Conservation (phyloP, 2,329 filamentous ascomycete genomes). For the Pseudogymnoascus sp. region DNA sequence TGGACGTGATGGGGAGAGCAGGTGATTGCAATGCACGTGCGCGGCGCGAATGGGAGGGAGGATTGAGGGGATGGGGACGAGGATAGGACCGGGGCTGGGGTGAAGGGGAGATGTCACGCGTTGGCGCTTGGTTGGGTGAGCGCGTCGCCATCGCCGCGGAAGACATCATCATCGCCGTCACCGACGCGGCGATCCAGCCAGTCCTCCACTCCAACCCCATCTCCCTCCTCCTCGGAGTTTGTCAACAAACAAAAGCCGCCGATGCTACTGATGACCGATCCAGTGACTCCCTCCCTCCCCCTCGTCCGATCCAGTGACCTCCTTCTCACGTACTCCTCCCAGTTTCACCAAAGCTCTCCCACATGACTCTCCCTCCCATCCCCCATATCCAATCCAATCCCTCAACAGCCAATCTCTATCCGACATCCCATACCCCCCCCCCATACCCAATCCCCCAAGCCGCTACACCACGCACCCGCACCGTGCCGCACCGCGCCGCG, state of each 20-base stretch:
- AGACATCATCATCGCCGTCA: no score
- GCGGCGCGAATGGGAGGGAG: background rate
- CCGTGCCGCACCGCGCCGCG: background rate
- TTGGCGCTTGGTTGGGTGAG: background rate
- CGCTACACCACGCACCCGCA: background rate
- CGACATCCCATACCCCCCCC: no score
- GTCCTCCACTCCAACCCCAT: no score
- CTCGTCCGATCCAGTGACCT: background rate
- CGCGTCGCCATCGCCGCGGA: no score
- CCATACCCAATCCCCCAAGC: background rate
- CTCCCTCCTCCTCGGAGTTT: no score
- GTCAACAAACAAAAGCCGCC: no score
- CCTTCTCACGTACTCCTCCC: background rate
- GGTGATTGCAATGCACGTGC: background rate
- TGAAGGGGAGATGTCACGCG: background rate
- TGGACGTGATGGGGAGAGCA: background rate
- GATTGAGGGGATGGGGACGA: background rate
- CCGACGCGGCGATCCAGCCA: no score
- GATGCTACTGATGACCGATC: no score
- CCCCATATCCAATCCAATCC: no score
- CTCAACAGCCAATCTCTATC: background rate
- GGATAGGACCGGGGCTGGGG: background rate
- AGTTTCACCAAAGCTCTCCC: background rate
- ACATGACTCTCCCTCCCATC: background rate
- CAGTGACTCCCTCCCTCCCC: no score